A percentile compares a stretch with the other conserved stretches of the same genome.
Conservation (phyloP, 176 grass and related monocot genomes). For the Zoysia japonica region DNA sequence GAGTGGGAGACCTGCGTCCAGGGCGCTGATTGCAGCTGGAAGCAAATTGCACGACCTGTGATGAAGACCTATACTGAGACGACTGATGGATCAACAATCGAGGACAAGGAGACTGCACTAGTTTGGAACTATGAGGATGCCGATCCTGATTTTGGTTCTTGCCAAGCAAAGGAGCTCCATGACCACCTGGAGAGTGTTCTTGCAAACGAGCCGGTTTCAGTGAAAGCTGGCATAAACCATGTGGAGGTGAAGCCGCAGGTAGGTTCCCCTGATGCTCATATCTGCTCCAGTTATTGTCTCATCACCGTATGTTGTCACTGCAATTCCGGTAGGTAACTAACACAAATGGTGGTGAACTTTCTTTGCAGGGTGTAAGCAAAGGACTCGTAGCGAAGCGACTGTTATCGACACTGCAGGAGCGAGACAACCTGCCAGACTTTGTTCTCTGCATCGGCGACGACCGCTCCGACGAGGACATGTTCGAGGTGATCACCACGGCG, state of each 20-base stretch:
- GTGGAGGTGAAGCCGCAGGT: constrained; percentile 97
- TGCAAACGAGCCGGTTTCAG: constrained; percentile 73
- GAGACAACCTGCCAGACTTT: constrained; percentile 56
- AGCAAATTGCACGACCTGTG: constrained; percentile 87
- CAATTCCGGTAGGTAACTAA: background rate
- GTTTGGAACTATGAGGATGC: constrained; percentile 87
- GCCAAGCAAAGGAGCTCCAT: constrained; percentile 48
- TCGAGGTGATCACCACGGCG: constrained; percentile 72
- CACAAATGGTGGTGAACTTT: background rate
- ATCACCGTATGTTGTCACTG: background rate
- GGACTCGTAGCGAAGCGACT: constrained; percentile 62
- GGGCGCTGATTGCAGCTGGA: constrained; percentile 68
- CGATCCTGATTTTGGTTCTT: constrained; percentile 61
- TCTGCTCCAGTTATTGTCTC: background rate
- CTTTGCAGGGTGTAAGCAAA: constrained; percentile 75
- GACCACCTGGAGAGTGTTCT: constrained; percentile 86
- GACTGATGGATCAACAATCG: constrained; percentile 79
- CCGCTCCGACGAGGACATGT: constrained; percentile 92
- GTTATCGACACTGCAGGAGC: constrained; percentile 55
- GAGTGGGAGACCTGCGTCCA: constrained; percentile 67
- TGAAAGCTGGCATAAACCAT: constrained; percentile 68
- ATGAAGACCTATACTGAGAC: constrained; percentile 89
- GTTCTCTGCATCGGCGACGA: constrained; percentile 84
- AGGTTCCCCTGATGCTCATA: background rate
- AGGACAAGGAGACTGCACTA: constrained; percentile 77